Evolutionary conservation across 1,139 yeast species (phyloP).

Genomic region (Candida glucosophila): DNA sequence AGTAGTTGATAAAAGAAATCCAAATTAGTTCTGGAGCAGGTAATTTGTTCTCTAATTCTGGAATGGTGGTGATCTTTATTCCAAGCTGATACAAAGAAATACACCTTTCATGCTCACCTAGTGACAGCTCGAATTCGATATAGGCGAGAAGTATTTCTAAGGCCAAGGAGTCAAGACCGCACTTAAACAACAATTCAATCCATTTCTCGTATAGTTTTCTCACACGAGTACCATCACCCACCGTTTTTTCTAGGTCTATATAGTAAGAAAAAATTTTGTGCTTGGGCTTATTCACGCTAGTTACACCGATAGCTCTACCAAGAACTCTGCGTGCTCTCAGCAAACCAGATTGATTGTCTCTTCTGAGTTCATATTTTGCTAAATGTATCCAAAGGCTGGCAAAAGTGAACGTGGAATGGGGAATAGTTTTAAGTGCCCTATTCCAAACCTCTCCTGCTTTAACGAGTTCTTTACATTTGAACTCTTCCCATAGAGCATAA

Average conservation of each 20-base stretch:
- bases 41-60: slow-evolving; percentile 7
- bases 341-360: slow-evolving; percentile 25
- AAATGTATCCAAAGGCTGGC: slow-evolving; percentile 67
- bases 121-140: slow-evolving; percentile 56
- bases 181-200: slow-evolving; percentile 44
- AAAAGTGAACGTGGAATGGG: slow-evolving; percentile 54
- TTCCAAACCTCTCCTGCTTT: slow-evolving; percentile 46
- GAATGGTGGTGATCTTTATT: slow-evolving; percentile 10
- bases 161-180: slow-evolving; percentile 31
- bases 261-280: slow-evolving; percentile 53
- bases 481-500: slow-evolving; percentile 59
- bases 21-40: slow-evolving; percentile 23
- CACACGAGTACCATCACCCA: slow-evolving; percentile 75
- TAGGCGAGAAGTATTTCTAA: slow-evolving; percentile 32
- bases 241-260: slow-evolving; percentile 44
- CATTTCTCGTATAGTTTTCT: slow-evolving; percentile 63
- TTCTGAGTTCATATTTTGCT: slow-evolving; percentile 71
- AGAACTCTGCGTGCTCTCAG: slow-evolving; percentile 55
- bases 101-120: slow-evolving; percentile 67
- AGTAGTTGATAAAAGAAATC: slow-evolving; percentile 48
- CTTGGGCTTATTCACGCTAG: slow-evolving; percentile 40
- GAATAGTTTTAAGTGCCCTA: slow-evolving; percentile 39
- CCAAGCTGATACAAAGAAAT: slow-evolving; percentile 56
- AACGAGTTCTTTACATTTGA: slow-evolving; percentile 31
- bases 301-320: slow-evolving; percentile 63